Conservation (phyloP, 148 eudicot species). For the Arbutus unedo region DNA sequence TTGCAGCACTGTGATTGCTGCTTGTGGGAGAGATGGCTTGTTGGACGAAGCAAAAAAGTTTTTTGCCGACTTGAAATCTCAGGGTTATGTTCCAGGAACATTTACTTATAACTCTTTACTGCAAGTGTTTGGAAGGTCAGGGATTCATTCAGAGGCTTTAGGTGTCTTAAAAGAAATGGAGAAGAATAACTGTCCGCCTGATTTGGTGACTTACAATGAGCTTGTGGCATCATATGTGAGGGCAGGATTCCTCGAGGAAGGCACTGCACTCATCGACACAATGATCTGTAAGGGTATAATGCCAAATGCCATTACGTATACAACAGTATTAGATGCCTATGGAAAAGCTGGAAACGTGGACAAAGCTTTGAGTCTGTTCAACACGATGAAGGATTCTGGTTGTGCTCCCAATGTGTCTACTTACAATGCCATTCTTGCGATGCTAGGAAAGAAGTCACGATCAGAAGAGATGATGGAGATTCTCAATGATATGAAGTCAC, state of each 20-base stretch:
- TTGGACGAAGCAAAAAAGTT: constrained; percentile 75
- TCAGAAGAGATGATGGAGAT: constrained; percentile 68
- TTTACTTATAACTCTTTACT: constrained; percentile 79
- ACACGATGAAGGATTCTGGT: constrained; percentile 66
- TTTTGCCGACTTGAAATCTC: constrained; percentile 52
- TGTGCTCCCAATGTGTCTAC: constrained; percentile 88
- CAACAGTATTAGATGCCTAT: constrained; percentile 81
- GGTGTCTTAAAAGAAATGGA: constrained; percentile 78
- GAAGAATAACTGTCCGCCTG: constrained; percentile 57
- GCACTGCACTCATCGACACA: constrained; percentile 61
- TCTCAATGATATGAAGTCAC: constrained; percentile 69
- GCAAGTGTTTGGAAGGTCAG: constrained; percentile 88
- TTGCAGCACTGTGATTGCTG: constrained; percentile 85
- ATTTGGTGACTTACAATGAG: constrained; percentile 79
- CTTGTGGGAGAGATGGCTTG: constrained; percentile 91
- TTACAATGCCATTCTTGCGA: constrained; percentile 73
- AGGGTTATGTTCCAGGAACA: constrained; percentile 70
- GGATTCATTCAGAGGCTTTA: constrained; percentile 67
- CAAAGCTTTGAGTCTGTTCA: constrained; percentile 64
- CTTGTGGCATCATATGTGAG: constrained; percentile 76
- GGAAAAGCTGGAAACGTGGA: constrained; percentile 78
- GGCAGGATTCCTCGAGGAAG: constrained; percentile 81
- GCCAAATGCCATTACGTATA: constrained; percentile 85
- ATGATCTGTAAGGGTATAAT: constrained; percentile 70
- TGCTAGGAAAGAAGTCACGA: constrained; percentile 76